phyloP scores from a whole-genome alignment of 305 asterid species.

The Salvia sclarea region DNA sequence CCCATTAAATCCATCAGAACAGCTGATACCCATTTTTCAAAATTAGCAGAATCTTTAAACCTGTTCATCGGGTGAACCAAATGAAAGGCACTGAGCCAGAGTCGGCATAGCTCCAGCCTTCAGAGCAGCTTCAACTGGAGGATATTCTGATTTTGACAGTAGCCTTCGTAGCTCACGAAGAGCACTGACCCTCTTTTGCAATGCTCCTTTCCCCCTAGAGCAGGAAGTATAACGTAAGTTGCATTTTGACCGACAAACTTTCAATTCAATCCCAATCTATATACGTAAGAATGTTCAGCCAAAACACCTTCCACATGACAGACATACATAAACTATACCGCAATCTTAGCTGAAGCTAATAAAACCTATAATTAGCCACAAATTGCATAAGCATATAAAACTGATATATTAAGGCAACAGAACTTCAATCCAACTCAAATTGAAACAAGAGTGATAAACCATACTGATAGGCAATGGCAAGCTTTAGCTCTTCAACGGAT shows the following conservation, averaged over 20 bases:
- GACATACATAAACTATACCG: background rate
- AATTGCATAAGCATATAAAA: conserved; percentile 1
- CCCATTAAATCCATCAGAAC: conserved; percentile 5
- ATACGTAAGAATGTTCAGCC: background rate
- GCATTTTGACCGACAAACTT: background rate
- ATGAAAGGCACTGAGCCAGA: conserved; percentile 81
- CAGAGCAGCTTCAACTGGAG: conserved; percentile 88
- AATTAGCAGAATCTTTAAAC: conserved; percentile 39
- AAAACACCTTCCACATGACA: background rate
- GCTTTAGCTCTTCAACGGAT: conserved; percentile 74
- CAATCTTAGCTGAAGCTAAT: background rate
- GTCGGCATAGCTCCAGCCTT: conserved; percentile 75
- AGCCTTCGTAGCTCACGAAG: conserved; percentile 87
- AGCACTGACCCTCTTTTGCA: conserved; percentile 75
- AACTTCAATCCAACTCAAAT: conserved; percentile 19
- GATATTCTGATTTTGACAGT: conserved; percentile 81
- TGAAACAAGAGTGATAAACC: conserved; percentile 27
- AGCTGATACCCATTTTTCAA: conserved; percentile 1
- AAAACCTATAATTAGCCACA: no score
- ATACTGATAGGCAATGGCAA: conserved; percentile 66
- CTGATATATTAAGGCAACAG: background rate
- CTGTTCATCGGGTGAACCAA: conserved; percentile 97
- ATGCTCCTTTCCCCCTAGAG: conserved; percentile 79
- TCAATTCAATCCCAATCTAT: background rate
- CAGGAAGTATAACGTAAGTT: conserved; percentile 22